A percentile compares a stretch with the other conserved stretches of the same genome.
These are phyloP conservation scores for Clohesyomyces aquaticus DNA, from an alignment of 495 filamentous ascomycete species.

Conservation along the genomic window DNA sequence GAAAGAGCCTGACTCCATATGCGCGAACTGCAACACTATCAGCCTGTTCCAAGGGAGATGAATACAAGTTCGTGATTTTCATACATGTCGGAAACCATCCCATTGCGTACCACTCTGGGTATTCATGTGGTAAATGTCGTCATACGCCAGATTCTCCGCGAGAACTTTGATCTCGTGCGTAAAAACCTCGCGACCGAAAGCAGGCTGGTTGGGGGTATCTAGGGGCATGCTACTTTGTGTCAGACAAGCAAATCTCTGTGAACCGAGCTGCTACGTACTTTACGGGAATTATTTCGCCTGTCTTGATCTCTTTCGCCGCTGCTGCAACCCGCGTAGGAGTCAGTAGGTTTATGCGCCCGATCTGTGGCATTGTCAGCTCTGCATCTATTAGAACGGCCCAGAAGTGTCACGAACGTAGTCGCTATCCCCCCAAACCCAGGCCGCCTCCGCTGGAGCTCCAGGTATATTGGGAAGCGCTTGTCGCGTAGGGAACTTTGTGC, in stretches of 20 bases:
- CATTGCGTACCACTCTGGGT: slow-evolving; percentile 78
- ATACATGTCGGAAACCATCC: slow-evolving; percentile 74
- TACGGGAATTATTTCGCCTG: slow-evolving; percentile 54
- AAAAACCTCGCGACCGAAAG: slow-evolving; percentile 60
- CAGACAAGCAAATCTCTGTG: neutral
- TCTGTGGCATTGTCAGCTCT: slow-evolving; percentile 2
- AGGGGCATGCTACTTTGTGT: slow-evolving; percentile 53
- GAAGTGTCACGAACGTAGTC: slow-evolving; percentile 45
- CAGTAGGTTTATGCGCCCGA: slow-evolving; percentile 61
- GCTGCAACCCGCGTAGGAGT: slow-evolving; percentile 59
- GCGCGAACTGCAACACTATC: slow-evolving; percentile 22
- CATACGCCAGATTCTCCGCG: slow-evolving; percentile 56
- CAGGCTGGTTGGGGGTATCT: slow-evolving; percentile 55
- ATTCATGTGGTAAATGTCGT: slow-evolving; percentile 74
- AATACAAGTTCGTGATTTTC: neutral
- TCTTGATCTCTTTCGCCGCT: slow-evolving; percentile 56
- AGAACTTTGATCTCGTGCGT: slow-evolving; percentile 61
- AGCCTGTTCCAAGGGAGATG: neutral
- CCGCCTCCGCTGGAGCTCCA: slow-evolving; percentile 49
- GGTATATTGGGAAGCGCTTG: slow-evolving; percentile 56
- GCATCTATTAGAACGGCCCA: neutral
- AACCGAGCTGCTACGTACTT: slow-evolving; percentile 46
- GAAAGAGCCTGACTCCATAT: slow-evolving; percentile 51
- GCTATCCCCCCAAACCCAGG: slow-evolving; percentile 68
- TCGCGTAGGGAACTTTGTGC: slow-evolving; percentile 55